Base-by-base conservation (phyloP, 768 basidiomycete genomes). In the Mycena albidolilacea region DNA sequence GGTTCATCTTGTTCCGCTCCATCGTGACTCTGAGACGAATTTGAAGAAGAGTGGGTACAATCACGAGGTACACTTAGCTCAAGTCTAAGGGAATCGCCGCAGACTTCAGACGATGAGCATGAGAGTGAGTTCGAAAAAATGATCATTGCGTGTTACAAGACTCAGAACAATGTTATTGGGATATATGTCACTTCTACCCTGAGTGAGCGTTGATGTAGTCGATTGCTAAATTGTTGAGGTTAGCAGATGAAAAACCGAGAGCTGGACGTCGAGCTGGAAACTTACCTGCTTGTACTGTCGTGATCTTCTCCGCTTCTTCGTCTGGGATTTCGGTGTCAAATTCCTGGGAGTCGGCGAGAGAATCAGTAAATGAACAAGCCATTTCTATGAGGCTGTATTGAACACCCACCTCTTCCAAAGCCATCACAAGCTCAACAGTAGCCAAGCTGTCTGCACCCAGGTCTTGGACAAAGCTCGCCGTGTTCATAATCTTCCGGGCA, bases 281-380 rank as follows among this genome's bases (percentile, higher is more conserved):
- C 52, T 11, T 23, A 54, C 55, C 55, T 37, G 55, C 55, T 37
- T 57, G 55, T 12, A 57, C 55, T 57, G 55, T 57, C 30, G 30
- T 30, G 35, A 57, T 38, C 35, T 57, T 57, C 30, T 57, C 30
- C 30, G 55, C 55, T 35, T 57, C 55, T 30, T 57, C 55, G 55
- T 57, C 55, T 57, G 55, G 55, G 35, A 57, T 57, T 15, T 57
- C 55, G 14, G 55, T 57, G 35, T 57, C 55, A 30, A 57, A 57
- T 57, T 57, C 55, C 55, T 57, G 35, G 6, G 17, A 57, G 17
- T 57, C 35, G 8, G 54, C 54, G 54, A 23, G 54, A 21, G 10
- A 23, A 55, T 55, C 21, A 21, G n/a, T 19, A 21, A 21, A 50
- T 19, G 23, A 21, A 50, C 48, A 50, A 21, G 54, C 54, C 21